Evolutionary conservation across 2,329 filamentous ascomycete species (phyloP), one percentile per base, ranked within the genome.

Genomic region (Coniochaeta sp.): DNA sequence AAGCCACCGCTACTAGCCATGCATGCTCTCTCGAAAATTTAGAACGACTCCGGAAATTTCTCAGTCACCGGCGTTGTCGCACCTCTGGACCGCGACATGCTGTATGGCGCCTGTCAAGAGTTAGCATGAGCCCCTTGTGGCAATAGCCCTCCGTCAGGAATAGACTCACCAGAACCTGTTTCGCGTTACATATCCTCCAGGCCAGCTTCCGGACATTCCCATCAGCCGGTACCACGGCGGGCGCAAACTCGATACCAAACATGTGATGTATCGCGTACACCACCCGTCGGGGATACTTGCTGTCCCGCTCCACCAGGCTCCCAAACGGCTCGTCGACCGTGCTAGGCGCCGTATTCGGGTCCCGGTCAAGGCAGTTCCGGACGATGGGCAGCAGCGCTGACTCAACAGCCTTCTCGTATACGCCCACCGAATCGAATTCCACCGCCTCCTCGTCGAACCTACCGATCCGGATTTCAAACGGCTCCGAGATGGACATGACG

Each of bases 181-280:
- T 97, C 38, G 95, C 95, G 72, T 96, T 96, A 73, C 89, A 95
- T 64, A 99, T 90, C 69, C 95, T 84, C 93, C 93, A 97, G 6
- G 93, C 92, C 64, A 99, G 78, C 71, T 96, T 96, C 69, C 83
- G 86, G 62, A 98, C 90, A 66, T 88, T 96, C 6, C 95, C 91
- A 75, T 99, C 95, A 0, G 93, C 92, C 58, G 90, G 86, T 34
- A 99, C 95, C 0, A 98, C 93, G 52, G 91, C 91, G 0, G 93
- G 89, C 1, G 95, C 91, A 70, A 99, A 93, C 72, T 99, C 95
- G 62, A 99, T 90, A 58, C 93, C 95, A 72, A 99, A 96, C 92
- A 97, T 97, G 72, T 96, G 90, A 64, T 90, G 89, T 30, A 99
- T 91, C 4, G 93, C 95, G 73, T 96, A 98, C 0, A 98, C 93